These are phyloP conservation scores for Sabuloglossum arenarium DNA, from an alignment of 495 filamentous ascomycete genomes.

Conservation along the genomic window DNA sequence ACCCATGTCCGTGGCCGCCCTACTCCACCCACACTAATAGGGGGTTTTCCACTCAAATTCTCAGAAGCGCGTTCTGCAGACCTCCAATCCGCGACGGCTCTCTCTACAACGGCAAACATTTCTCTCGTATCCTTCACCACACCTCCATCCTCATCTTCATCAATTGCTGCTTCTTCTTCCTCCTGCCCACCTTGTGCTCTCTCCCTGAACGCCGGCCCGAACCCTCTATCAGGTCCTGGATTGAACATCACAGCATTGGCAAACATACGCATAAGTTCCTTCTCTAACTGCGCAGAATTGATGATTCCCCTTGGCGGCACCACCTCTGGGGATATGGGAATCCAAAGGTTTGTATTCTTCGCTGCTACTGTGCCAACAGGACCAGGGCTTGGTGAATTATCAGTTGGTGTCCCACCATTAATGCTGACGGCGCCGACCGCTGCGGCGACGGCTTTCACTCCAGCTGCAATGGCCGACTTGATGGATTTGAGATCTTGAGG, in stretches of 20 bases:
- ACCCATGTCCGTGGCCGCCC: neutral
- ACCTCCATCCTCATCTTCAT: constrained; percentile 47
- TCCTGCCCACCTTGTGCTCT: constrained; percentile 16
- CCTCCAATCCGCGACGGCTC: constrained; percentile 36
- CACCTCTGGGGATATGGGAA: constrained; percentile 51
- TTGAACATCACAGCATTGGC: constrained; percentile 98
- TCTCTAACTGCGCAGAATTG: constrained; percentile 84
- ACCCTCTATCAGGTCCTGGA: constrained; percentile 44
- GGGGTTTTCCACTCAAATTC: constrained; percentile 3
- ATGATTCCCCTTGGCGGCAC: constrained; percentile 79
- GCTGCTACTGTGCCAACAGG: constrained; percentile 25
- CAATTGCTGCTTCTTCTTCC: constrained; percentile 24
- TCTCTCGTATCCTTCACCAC: constrained; percentile 63
- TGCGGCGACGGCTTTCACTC: constrained; percentile 49
- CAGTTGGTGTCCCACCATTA: constrained; percentile 19
- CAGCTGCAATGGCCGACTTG: constrained; percentile 52
- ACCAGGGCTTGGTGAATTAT: constrained; percentile 24
- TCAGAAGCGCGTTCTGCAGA: constrained; percentile 26
- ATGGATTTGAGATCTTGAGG: constrained; percentile 84
- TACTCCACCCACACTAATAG: neutral
- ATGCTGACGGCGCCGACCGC: constrained; percentile 21
- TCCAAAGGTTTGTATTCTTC: constrained; percentile 25
- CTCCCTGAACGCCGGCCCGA: constrained; percentile 37
- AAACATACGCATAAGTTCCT: constrained; percentile 93
- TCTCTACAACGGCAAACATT: constrained; percentile 66